A percentile compares a stretch with the other conserved stretches of the same genome.
These are phyloP conservation scores for Candida nitratophila DNA, from an alignment of 805 yeast species.

Conservation along the genomic window DNA sequence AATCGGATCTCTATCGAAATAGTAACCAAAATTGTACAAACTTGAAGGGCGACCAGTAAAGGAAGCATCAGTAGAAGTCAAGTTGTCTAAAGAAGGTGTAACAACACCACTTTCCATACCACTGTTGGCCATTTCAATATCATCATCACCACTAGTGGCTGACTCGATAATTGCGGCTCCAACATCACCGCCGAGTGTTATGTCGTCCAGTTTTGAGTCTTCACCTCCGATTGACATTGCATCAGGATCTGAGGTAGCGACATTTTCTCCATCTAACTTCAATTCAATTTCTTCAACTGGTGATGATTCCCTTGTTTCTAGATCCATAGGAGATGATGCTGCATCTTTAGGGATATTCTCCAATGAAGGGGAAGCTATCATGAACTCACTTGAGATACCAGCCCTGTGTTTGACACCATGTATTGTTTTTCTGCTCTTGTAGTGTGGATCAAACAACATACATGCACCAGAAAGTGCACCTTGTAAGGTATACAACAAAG, in stretches of 20 bases:
- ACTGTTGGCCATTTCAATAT: neutral
- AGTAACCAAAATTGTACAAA: slow-evolving; percentile 23
- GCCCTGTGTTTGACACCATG: neutral
- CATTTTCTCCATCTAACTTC: too few species aligned
- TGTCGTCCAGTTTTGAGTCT: slow-evolving; percentile 15
- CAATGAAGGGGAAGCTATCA: neutral
- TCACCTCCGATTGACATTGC: slow-evolving; percentile 6
- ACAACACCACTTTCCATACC: neutral
- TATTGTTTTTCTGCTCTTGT: slow-evolving; percentile 11
- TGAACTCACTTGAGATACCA: neutral
- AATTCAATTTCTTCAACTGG: slow-evolving; percentile 19
- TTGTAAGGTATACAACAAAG: slow-evolving; percentile 18
- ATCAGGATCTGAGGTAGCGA: neutral
- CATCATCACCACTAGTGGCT: slow-evolving; percentile 12
- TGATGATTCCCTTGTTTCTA: slow-evolving; percentile 13
- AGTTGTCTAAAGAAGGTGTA: slow-evolving; percentile 3
- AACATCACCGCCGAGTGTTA: too few species aligned
- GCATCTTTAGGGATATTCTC: neutral
- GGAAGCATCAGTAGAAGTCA: slow-evolving; percentile 38
- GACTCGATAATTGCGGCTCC: too few species aligned
- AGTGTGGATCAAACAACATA: slow-evolving; percentile 66
- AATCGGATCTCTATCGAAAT: slow-evolving; percentile 15
- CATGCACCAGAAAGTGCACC: slow-evolving; percentile 57
- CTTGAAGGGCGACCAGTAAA: slow-evolving; percentile 19
- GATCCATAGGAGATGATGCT: neutral